Evolutionary conservation across 495 filamentous ascomycete genomes (phyloP), one percentile per base, ranked within the genome.

Genomic region (Lophium mytilinum): DNA sequence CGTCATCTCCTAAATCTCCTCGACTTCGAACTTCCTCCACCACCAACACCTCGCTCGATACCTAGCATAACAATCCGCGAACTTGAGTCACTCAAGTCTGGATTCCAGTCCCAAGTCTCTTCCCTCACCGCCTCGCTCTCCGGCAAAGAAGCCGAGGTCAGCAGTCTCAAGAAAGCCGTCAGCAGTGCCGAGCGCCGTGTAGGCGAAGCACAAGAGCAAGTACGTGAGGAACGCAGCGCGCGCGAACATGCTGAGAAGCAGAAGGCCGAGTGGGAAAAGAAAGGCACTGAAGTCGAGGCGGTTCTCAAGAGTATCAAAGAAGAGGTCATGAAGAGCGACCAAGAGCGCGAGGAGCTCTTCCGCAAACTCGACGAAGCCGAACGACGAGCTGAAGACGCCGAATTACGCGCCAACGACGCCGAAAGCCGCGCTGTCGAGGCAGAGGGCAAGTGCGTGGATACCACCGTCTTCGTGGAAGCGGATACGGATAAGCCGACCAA

Each of bases 21-120:
- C 37, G 93, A 98, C 68, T 96, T 96, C 66, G 91, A 96, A 60
- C 85, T 96, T 14, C 89, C 90, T 9, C 88, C 89, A 3, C 80
- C 84, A 10, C 90, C 90, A 3, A 97, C 93, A 1, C 93, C 93
- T 15, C 86, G 92, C 53, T 94, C 88, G 41, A 82, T 97, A 41
- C 93, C 93, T 1, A 87, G 84, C 12, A 84, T 97, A 59, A 95
- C 94, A 3, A 87, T 90, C 0, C 85, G 93, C 30, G 93, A 98
- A 71, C 76, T 97, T 0, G 93, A 98, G 65, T 86, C 83, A 7
- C 76, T 98, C 50, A 96, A 96, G 68, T 95, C 92, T 0, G 75
- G 76, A 1, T 94, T 94, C 66, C 79, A 89, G 43, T 92, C 90
- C 4, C 87, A 98, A 67, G 90, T 98, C 51, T 90, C 85, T 48